Evolutionary conservation across 163 green algal species (phyloP).

Genomic region (Smithsoniella earleae): DNA sequence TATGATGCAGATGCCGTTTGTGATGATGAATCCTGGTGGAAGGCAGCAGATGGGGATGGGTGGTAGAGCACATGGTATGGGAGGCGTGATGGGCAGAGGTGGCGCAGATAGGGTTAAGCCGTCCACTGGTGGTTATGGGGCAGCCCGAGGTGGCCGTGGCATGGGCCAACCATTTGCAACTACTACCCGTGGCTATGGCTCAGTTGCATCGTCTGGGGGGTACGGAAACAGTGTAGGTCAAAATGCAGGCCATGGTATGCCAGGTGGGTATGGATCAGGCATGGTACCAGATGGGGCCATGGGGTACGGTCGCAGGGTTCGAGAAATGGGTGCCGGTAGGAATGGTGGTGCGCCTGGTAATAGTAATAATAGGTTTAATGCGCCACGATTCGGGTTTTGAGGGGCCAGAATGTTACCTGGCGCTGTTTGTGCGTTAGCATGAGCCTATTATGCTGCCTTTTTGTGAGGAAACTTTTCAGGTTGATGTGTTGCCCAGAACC

Average conservation of each 20-base stretch:
- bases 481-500: too few species aligned
- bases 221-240: background rate
- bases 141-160: background rate
- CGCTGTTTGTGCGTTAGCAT: too few species aligned
- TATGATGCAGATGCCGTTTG: conserved; percentile 26
- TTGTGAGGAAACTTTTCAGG: too few species aligned
- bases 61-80: background rate
- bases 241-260: background rate
- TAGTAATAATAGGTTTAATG: background rate
- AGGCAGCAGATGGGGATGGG: conserved; percentile 6
- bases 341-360: background rate
- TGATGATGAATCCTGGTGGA: conserved; percentile 3
- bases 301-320: background rate
- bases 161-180: background rate
- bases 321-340: background rate
- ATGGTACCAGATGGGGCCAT: background rate
- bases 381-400: background rate
- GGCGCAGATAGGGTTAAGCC: background rate
- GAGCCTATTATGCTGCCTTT: too few species aligned
- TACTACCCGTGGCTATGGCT: conserved; percentile 17
- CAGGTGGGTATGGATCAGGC: background rate
- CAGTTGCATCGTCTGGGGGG: background rate
- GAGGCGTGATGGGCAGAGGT: background rate
- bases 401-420: background rate
- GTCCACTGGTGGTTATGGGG: conserved; percentile 20